These are phyloP conservation scores for Mycena amicta DNA, from an alignment of 768 basidiomycete species.

Conservation along the genomic window DNA sequence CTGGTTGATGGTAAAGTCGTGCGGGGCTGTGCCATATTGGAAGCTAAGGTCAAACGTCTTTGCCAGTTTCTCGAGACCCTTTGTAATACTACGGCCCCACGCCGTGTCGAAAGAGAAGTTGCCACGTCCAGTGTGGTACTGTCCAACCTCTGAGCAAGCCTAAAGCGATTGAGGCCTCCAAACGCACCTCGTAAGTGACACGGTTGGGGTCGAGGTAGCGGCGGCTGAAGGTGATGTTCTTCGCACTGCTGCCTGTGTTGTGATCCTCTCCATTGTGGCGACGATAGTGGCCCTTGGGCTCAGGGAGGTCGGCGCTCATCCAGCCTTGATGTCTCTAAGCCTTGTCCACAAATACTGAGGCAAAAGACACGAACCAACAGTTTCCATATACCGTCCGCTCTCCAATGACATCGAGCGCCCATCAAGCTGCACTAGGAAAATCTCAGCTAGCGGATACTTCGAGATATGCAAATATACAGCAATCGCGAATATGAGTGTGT, in stretches of 20 bases:
- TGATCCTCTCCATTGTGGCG: no score
- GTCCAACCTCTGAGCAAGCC: slow-evolving; percentile 4
- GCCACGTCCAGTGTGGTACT: slow-evolving; percentile 68
- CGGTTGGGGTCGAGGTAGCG: slow-evolving; percentile 83
- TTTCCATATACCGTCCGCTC: slow-evolving; percentile 92
- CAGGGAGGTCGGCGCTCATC: slow-evolving; percentile 52
- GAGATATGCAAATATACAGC: slow-evolving; percentile 46
- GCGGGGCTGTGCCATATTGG: slow-evolving; percentile 72
- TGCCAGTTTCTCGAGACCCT: slow-evolving; percentile 55
- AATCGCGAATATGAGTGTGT: slow-evolving; percentile 81
- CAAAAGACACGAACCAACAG: slow-evolving; percentile 61
- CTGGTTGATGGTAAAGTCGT: slow-evolving; percentile 70
- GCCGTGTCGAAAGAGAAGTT: slow-evolving; percentile 63
- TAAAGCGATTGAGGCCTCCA: background rate
- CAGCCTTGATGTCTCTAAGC: no score
- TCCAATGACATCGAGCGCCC: slow-evolving; percentile 78
- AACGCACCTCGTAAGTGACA: slow-evolving; percentile 67
- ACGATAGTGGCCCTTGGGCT: slow-evolving; percentile 1
- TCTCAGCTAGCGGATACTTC: background rate
- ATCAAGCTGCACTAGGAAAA: slow-evolving; percentile 60
- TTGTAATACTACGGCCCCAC: slow-evolving; percentile 54
- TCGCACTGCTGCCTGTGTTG: no score
- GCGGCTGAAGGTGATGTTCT: slow-evolving; percentile 64
- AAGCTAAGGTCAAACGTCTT: slow-evolving; percentile 62
- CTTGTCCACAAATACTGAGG: no score